Conservation (phyloP, 1,139 yeast genomes). For the Magnusiomyces tetraspermus region DNA sequence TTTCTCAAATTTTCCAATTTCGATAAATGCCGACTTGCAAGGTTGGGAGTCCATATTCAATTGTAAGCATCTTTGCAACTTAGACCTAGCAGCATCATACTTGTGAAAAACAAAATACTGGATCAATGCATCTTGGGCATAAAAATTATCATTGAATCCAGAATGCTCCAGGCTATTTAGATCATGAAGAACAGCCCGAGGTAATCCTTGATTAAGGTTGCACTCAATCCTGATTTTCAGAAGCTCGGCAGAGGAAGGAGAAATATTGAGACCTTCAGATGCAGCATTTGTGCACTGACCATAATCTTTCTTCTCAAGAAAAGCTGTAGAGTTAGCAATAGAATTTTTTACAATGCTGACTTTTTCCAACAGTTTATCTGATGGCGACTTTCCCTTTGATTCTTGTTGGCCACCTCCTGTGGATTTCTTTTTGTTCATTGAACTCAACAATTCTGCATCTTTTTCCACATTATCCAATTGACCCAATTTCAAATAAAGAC, state of each 20-base stretch:
- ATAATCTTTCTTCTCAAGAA: constrained; percentile 10
- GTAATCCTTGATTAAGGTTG: constrained; percentile 25
- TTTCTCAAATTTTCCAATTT: constrained; percentile 36
- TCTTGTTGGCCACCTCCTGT: constrained; percentile 14
- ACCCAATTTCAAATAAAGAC: constrained; percentile 30
- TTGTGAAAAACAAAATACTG: constrained; percentile 45
- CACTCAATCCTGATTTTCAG: constrained; percentile 18
- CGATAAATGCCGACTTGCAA: constrained; percentile 45
- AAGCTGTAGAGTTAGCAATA: constrained; percentile 10
- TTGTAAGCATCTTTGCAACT: constrained; percentile 52
- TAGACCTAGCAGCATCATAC: constrained; percentile 41
- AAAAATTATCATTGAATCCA: constrained; percentile 24
- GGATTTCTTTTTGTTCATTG: constrained; percentile 16
- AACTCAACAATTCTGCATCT: constrained; percentile 18
- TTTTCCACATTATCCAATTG: constrained; percentile 25
- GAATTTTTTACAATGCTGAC: not conserved
- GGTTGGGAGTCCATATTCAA: constrained; percentile 54
- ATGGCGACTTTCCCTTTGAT: constrained; percentile 3
- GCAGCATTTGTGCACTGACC: constrained; percentile 19
- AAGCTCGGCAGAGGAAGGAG: constrained; percentile 16
- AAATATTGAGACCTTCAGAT: constrained; percentile 24
- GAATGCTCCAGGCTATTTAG: constrained; percentile 24
- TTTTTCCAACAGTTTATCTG: not conserved
- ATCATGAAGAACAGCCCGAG: constrained; percentile 31
- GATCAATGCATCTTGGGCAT: constrained; percentile 34